Percentiles rank a stretch among this genome's conserved stretches.
Conservation (phyloP, 2,329 filamentous ascomycete species). For the Cryphonectria nitschkei region DNA sequence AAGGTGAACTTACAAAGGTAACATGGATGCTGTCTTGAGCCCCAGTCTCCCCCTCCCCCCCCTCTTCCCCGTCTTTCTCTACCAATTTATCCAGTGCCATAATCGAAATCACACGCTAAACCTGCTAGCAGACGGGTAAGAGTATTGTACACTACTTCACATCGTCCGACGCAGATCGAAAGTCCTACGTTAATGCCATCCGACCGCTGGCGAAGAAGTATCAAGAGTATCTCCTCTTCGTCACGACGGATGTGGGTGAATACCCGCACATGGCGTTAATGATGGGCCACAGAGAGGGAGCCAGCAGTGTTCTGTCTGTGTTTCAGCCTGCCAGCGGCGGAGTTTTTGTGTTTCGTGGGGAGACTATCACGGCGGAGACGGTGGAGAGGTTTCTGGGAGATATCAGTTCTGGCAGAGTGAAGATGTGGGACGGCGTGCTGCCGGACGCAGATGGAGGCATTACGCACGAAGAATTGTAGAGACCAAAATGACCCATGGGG, state of each 20-base stretch:
- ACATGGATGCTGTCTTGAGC: slow-evolving; percentile 17
- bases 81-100: too few species aligned
- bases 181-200: slow-evolving; percentile 42
- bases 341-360: slow-evolving; percentile 44
- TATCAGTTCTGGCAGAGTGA: slow-evolving; percentile 47
- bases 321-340: slow-evolving; percentile 50
- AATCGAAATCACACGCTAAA: slow-evolving; percentile 31
- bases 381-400: slow-evolving; percentile 49
- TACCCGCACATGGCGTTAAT: slow-evolving; percentile 48
- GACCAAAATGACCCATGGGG: neutral
- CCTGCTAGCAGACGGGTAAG: slow-evolving; percentile 32
- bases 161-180: slow-evolving; percentile 36
- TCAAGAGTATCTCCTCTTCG: slow-evolving; percentile 51
- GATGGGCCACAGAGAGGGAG: slow-evolving; percentile 42
- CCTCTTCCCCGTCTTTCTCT: too few species aligned
- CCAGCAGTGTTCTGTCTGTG: slow-evolving; percentile 44
- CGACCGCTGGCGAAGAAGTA: slow-evolving; percentile 49
- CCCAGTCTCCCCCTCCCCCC: slow-evolving; percentile 34
- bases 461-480: slow-evolving; percentile 30
- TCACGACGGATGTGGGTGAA: slow-evolving; percentile 50
- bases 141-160: slow-evolving; percentile 42
- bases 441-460: slow-evolving; percentile 3
- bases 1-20: slow-evolving; percentile 47
- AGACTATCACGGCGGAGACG: slow-evolving; percentile 38
- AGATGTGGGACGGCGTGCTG: slow-evolving; percentile 39